Percentiles rank a stretch among this genome's conserved stretches.
Conservation (phyloP, 208 protist genomes). For the Crithidia thermophila region DNA sequence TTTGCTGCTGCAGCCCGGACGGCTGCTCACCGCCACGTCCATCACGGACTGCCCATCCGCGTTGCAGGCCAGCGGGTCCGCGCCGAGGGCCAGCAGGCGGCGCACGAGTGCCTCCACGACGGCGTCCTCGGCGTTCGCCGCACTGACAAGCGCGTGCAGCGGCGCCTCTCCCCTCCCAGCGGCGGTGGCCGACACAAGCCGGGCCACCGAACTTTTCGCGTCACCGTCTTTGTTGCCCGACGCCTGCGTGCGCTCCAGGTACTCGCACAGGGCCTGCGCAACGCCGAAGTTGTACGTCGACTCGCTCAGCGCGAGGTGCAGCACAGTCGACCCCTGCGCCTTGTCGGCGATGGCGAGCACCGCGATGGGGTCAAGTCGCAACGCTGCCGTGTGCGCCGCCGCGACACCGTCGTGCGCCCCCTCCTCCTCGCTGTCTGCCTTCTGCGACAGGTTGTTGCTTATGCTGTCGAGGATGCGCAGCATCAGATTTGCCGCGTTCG, state of each 20-base stretch:
- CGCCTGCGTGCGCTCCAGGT: no score
- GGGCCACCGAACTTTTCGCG: constrained; percentile 11
- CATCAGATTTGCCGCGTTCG: constrained; percentile 40
- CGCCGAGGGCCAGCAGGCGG: constrained; percentile 34
- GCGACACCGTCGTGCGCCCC: constrained; percentile 1
- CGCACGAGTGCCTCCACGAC: constrained; percentile 31
- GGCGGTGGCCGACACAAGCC: constrained; percentile 22
- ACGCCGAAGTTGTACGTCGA: constrained; percentile 35
- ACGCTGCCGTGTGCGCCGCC: constrained; percentile 4
- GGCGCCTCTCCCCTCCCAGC: constrained; percentile 22
- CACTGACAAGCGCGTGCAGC: constrained; percentile 44
- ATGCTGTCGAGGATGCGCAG: constrained; percentile 30
- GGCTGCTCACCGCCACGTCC: constrained; percentile 4
- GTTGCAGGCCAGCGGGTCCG: constrained; percentile 8
- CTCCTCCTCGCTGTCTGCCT: constrained; percentile 4
- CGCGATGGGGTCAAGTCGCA: constrained; percentile 26
- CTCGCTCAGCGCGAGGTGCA: constrained; percentile 46
- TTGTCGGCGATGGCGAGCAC: constrained; percentile 34
- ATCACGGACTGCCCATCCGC: not conserved
- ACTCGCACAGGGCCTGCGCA: constrained; percentile 31
- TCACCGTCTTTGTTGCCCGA: no score
- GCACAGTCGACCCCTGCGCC: constrained; percentile 25
- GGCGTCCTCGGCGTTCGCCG: constrained; percentile 40
- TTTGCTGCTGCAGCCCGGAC: constrained; percentile 2
- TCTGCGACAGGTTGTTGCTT: not conserved